Percentiles rank a stretch among this genome's conserved stretches.
These are phyloP conservation scores for Albatrellus ellisii DNA, from an alignment of 768 basidiomycete species.

Conservation along the genomic window DNA sequence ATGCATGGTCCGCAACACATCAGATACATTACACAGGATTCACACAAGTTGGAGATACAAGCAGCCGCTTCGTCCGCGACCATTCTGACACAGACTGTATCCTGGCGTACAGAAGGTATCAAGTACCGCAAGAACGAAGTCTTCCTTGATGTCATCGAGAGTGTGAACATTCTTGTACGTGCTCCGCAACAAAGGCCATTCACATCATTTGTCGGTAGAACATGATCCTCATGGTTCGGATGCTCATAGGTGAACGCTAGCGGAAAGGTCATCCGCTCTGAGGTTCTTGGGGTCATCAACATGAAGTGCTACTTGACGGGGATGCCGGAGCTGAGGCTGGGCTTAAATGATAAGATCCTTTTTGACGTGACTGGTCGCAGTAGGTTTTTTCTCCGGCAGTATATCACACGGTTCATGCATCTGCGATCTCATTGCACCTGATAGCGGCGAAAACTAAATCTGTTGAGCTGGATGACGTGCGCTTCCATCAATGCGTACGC, in stretches of 20 bases:
- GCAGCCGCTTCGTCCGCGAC: slow-evolving; percentile 91
- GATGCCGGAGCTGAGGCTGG: slow-evolving; percentile 95
- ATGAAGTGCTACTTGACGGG: slow-evolving; percentile 99
- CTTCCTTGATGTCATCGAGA: slow-evolving; percentile 96
- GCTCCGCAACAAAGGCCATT: not conserved
- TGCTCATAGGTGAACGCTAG: slow-evolving; percentile 76
- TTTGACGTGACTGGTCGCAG: slow-evolving; percentile 94
- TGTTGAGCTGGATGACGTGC: slow-evolving; percentile 99
- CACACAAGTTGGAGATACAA: slow-evolving; percentile 91
- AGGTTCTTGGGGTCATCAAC: slow-evolving; percentile 96
- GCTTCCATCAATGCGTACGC: slow-evolving; percentile 98
- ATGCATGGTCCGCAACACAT: no score
- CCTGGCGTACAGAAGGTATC: slow-evolving; percentile 96
- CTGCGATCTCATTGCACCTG: not conserved
- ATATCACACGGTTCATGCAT: not conserved
- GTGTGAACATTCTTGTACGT: slow-evolving; percentile 84
- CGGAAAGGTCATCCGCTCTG: slow-evolving; percentile 92
- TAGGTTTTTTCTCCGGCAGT: slow-evolving; percentile 29
- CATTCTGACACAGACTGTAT: slow-evolving; percentile 97
- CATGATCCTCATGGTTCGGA: not conserved
- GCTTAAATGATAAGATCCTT: slow-evolving; percentile 99
- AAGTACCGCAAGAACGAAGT: slow-evolving; percentile 98
- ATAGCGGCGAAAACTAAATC: slow-evolving; percentile 87
- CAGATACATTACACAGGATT: slow-evolving; percentile 97
- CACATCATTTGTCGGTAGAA: not conserved